Percentiles rank a stretch among this genome's conserved stretches.
Conservation (phyloP, 192 early-diverging fungal species). For the Podila epigama region DNA sequence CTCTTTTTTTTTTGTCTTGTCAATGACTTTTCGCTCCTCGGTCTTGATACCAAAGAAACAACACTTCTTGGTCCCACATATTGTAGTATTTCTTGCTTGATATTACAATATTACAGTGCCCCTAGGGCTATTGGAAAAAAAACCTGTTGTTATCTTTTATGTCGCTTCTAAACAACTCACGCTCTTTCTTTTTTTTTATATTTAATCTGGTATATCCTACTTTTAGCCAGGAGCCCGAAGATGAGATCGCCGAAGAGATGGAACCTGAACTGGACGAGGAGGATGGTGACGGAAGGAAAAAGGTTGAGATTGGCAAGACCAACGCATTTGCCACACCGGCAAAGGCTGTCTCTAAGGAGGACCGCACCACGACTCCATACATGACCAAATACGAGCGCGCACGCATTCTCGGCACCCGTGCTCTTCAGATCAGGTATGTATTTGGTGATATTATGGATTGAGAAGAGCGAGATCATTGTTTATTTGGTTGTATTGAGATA, state of each 20-base stretch:
- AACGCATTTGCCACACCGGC: slow-evolving; percentile 10
- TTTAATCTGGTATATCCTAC: neutral
- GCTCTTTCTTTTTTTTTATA: neutral
- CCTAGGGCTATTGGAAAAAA: too few relatives aligned
- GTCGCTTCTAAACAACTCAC: neutral
- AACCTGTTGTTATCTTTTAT: too few relatives aligned
- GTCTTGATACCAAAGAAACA: too few relatives aligned
- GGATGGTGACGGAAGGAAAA: slow-evolving; percentile 22
- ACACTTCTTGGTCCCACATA: neutral
- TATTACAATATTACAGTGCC: too few relatives aligned
- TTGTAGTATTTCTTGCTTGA: neutral
- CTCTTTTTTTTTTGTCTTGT: neutral
- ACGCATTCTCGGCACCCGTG: slow-evolving; percentile 88
- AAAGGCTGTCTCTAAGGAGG: slow-evolving; percentile 66
- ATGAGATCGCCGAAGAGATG: slow-evolving; percentile 24
- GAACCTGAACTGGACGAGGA: slow-evolving; percentile 31
- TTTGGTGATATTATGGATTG: neutral
- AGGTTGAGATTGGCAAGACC: slow-evolving; percentile 30
- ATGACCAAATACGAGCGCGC: slow-evolving; percentile 99
- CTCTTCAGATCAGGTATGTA: slow-evolving; percentile 86
- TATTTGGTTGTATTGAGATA: neutral
- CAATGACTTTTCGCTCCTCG: neutral
- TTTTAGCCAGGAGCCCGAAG: slow-evolving; percentile 37
- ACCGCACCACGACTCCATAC: slow-evolving; percentile 92
- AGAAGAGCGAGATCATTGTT: neutral